These are phyloP conservation scores for Heliamphora pulchella DNA, from an alignment of 179 eudicot genomes.

Conservation along the genomic window DNA sequence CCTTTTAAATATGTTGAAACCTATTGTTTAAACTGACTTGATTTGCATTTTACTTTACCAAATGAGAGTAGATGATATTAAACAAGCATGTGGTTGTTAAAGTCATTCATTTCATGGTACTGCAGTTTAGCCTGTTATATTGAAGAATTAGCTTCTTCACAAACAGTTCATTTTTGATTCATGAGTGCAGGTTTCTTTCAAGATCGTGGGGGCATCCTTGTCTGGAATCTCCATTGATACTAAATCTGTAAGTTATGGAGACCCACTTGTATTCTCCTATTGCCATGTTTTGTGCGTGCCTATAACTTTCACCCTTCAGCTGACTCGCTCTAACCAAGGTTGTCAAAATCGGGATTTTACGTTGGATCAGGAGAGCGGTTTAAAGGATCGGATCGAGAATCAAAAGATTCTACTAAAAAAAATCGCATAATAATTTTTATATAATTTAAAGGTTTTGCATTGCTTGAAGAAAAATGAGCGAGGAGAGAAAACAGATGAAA, in stretches of 20 bases:
- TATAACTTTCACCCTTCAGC: neutral
- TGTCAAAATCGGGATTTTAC: too few relatives aligned
- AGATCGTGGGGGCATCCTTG: constrained; percentile 72
- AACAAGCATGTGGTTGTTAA: neutral
- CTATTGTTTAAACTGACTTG: neutral
- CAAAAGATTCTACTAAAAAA: too few relatives aligned
- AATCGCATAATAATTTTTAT: too few relatives aligned
- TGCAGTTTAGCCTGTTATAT: constrained; percentile 10
- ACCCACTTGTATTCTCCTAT: constrained; percentile 5
- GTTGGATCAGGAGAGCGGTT: too few relatives aligned
- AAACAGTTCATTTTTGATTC: constrained; percentile 12
- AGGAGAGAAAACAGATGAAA: too few relatives aligned
- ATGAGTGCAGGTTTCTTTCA: constrained; percentile 79
- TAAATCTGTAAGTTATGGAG: constrained; percentile 61
- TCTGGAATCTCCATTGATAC: constrained; percentile 85
- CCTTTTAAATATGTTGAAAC: neutral
- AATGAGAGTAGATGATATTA: constrained; percentile 4
- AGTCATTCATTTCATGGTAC: constrained; percentile 3
- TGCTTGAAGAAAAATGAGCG: too few relatives aligned
- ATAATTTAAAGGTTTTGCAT: too few relatives aligned
- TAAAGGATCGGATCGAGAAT: too few relatives aligned
- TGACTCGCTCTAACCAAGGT: neutral
- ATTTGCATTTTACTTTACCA: neutral
- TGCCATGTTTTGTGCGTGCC: neutral
- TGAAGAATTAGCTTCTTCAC: neutral